Conservation (phyloP, 78 protist species). For the Dictyostelium firmibasis region DNA sequence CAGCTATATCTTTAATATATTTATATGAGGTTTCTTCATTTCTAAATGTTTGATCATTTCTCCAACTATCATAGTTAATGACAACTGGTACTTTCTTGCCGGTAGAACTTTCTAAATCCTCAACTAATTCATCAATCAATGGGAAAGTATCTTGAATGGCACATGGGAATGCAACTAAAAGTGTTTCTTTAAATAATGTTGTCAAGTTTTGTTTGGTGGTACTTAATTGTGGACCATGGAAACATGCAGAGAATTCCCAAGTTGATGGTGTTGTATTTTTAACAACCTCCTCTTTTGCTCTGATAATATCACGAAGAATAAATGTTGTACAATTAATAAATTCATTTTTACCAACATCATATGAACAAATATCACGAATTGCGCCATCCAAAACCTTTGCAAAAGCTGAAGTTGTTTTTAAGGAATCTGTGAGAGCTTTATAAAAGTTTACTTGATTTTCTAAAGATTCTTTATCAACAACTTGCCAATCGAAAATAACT, state of each 20-base stretch:
- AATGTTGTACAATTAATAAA: conserved; percentile 1
- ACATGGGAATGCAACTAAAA: conserved; percentile 61
- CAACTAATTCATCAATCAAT: conserved; percentile 7
- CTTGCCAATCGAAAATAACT: conserved; percentile 45
- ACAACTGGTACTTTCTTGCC: conserved; percentile 49
- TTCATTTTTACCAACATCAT: conserved; percentile 69
- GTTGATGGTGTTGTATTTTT: not conserved
- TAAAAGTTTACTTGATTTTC: conserved; percentile 26
- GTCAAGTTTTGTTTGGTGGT: not conserved
- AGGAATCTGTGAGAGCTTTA: not conserved
- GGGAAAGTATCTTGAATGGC: conserved; percentile 79
- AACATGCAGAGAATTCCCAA: conserved; percentile 39
- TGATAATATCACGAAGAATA: conserved; percentile 12
- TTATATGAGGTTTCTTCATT: conserved; percentile 8
- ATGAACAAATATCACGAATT: conserved; percentile 26
- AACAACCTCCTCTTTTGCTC: conserved; percentile 21
- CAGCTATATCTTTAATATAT: conserved; percentile 6
- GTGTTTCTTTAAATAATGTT: conserved; percentile 26
- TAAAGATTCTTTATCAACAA: conserved; percentile 45
- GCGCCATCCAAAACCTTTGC: not conserved
- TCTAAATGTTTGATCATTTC: not conserved
- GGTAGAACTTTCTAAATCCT: not conserved
- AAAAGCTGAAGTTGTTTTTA: not conserved
- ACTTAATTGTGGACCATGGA: not conserved
- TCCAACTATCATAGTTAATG: conserved; percentile 40